Evolutionary conservation across 2,329 filamentous ascomycete species (phyloP), one percentile per base, ranked within the genome.

Genomic region (Pestalotiopsis fici): DNA sequence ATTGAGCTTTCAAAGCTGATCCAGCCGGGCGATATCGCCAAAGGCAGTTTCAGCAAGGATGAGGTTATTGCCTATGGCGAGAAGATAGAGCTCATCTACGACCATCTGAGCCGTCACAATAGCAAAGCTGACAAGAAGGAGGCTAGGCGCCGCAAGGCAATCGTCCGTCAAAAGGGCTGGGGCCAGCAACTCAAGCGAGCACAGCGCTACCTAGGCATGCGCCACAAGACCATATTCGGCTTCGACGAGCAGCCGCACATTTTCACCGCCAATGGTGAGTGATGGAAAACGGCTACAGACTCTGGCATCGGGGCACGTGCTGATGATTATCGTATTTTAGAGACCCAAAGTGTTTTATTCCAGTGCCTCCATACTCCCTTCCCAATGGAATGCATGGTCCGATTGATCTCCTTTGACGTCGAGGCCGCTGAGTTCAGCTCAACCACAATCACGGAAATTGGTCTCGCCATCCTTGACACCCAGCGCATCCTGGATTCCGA

Each of bases 401-500:
- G 97, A 7, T 91, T 98, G 72, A 83, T 97, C 67, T 89, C 87
- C 69, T 83, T 98, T 57, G 96, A 99, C 73, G 83, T 96, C 37
- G 96, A 99, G 78, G 90, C 91, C 1, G 93, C 90, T 67, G 96
- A 99, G 77, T 80, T 81, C 25, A 83, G 87, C 57, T 87, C 89
- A 13, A 82, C 85, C 39, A 82, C 87, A 13, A 86, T 98, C 67
- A 97, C 95, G 0, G 96, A 99, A 78, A 85, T 99, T 50, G 96
- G 96, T 0, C 83, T 99, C 54, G 91, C 93, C 1, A 90, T 91
- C 2, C 83, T 98, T 0, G 94, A 98, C 76, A 94, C 92, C 0
- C 72, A 78, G 4, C 78, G 86, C 47, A 75, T 94, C 25, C 73
- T 79, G 1, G 80, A 78, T 7, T 69, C 89, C 0, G 74, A 87